Percentiles rank a stretch among this genome's conserved stretches.
Evolutionary conservation across 2,329 filamentous ascomycete species (phyloP).

Genomic region (Ramichloridium luteum): DNA sequence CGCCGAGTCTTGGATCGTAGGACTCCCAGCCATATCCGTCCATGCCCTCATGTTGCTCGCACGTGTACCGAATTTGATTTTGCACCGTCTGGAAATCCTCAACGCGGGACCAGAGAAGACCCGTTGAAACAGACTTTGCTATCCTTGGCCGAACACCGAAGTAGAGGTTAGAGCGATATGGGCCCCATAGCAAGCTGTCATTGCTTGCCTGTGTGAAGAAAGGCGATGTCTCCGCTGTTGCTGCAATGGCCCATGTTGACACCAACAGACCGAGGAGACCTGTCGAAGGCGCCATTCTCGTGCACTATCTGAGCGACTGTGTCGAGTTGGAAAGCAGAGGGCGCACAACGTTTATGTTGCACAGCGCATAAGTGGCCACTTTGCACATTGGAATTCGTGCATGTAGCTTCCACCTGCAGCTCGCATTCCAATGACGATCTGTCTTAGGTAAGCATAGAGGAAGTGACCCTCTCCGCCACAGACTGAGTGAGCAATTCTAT

Average conservation of each 20-base stretch:
- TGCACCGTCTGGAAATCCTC: conserved; percentile 68
- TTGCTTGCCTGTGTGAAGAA: conserved; percentile 45
- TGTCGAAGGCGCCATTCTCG: no score
- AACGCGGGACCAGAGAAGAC: conserved; percentile 78
- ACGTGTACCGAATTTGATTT: conserved; percentile 76
- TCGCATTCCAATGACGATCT: no score
- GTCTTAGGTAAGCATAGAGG: no score
- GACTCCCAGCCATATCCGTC: conserved; percentile 96
- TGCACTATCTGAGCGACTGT: no score
- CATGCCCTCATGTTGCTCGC: conserved; percentile 90
- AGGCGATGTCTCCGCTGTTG: conserved; percentile 12
- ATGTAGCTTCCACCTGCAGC: no score
- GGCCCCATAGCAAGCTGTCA: conserved; percentile 85
- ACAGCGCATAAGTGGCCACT: no score
- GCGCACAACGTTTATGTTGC: no score
- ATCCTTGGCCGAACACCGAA: conserved; percentile 79
- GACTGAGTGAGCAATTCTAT: no score
- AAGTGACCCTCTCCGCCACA: no score
- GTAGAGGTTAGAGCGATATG: conserved; percentile 87
- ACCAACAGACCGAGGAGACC: conserved; percentile 15
- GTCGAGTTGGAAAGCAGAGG: no score
- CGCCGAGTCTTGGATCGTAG: conserved; percentile 80
- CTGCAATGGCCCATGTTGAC: conserved; percentile 13
- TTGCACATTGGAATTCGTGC: no score
- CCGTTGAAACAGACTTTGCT: conserved; percentile 68